These are phyloP conservation scores for Hypericum androsaemum DNA, from an alignment of 345 rosid species.

Conservation along the genomic window DNA sequence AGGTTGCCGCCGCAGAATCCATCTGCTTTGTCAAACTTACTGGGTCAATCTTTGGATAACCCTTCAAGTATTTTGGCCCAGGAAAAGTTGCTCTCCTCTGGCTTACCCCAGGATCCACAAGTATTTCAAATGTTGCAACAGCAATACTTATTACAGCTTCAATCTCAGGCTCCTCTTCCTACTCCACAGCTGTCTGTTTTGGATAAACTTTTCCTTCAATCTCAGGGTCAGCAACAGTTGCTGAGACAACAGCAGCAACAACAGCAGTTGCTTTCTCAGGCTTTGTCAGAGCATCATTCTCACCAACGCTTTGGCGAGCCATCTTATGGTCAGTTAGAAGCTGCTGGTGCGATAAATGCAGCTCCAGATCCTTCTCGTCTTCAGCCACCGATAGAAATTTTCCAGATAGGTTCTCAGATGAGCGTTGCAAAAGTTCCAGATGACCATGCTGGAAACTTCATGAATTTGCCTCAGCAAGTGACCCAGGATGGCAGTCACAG, in stretches of 20 bases:
- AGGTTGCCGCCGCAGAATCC: constrained; percentile 42
- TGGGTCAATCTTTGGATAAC: constrained; percentile 58
- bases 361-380: constrained; percentile 43
- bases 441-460: constrained; percentile 25
- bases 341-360: constrained; percentile 35
- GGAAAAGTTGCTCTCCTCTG: constrained; percentile 45
- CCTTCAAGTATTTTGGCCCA: constrained; percentile 37
- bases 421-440: constrained; percentile 39
- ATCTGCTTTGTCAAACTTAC: constrained; percentile 45
- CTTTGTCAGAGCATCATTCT: constrained; percentile 54
- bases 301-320: constrained; percentile 43
- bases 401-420: constrained; percentile 42
- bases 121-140: constrained; percentile 66
- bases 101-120: constrained; percentile 66
- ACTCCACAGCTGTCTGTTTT: constrained; percentile 58
- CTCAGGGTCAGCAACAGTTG: constrained; percentile 41
- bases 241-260: constrained; percentile 81
- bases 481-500: constrained; percentile 26
- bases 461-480: constrained; percentile 34
- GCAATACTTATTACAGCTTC: constrained; percentile 64
- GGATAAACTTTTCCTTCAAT: constrained; percentile 49
- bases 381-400: constrained; percentile 43
- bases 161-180: constrained; percentile 49
- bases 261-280: constrained; percentile 75
- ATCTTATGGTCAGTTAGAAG: constrained; percentile 43